Base-by-base conservation (phyloP, 768 basidiomycete genomes). In the Trametes elegans region DNA sequence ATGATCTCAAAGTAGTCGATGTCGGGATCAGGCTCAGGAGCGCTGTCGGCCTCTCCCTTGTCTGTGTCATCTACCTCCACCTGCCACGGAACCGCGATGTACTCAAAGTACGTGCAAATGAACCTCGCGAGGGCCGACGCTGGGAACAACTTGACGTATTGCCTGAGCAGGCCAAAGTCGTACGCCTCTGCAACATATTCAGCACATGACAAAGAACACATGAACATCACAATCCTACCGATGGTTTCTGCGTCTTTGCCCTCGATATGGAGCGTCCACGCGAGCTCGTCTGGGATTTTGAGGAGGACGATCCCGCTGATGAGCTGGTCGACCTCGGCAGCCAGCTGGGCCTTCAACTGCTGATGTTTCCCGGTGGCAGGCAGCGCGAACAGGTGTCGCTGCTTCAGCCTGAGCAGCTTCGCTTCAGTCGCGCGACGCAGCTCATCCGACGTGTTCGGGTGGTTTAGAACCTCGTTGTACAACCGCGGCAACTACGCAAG, bases 191-290 rank as follows among this genome's bases (percentile, higher is more conserved):
- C 5, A 19, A 45, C 55, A 43, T 11, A 29, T 29, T 57, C 34
- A 57, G 45, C 26, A 51, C 21, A 42, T 1, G 8, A 14, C 11
- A 35, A 29, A 16, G 3, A 29, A 36, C 21, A 18, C 13, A 61
- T 45, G 19, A 36, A 36, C 19, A 31, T 6, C 48, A 53, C 19
- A 29, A 29, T 69, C 82, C 64, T 64, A 92, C 93, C 79, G 7
- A 90, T 74, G 5, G 76, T 76, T 24, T 82, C 83, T 34, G 73
- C 78, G 66, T 98, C 87, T 50, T 74, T 80, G 57, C 82, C 79
- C 64, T 98, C 92, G 39, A 98, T 74, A 57, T 78, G 83, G 3
- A 88, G 68, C 24, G 72, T 76, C 96, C 97, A 99, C 0, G 90
- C 93, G 23, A 86, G 67, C 64, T 91, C 87, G 62, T 97, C 88